Percentiles rank a stretch among this genome's conserved stretches.
Evolutionary conservation across 2,329 filamentous ascomycete species (phyloP).

Genomic region (Pseudogymnoascus sp.): DNA sequence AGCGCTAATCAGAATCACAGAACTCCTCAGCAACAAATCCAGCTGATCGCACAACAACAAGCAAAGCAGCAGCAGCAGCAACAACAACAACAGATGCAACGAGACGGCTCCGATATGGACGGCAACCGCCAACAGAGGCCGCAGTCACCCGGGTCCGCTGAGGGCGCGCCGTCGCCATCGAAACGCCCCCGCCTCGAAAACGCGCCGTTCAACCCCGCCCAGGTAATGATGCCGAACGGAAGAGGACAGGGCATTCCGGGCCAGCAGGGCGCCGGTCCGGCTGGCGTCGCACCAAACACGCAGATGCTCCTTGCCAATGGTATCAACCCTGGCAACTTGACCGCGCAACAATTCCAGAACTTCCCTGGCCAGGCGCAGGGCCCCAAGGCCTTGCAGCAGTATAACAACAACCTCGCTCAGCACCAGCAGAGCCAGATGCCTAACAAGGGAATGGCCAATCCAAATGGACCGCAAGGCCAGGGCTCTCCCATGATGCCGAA

Average conservation of each 20-base stretch:
- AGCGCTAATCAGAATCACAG: conserved; percentile 10
- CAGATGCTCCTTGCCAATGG: conserved; percentile 59
- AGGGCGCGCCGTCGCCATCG: conserved; percentile 85
- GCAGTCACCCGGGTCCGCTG: conserved; percentile 70
- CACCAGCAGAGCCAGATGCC: conserved; percentile 78
- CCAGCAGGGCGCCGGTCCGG: conserved; percentile 49
- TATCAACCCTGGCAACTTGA: conserved; percentile 67
- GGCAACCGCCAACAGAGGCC: conserved; percentile 66
- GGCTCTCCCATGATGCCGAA: conserved; percentile 69
- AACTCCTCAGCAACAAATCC: conserved; percentile 52
- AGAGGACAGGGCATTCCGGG: conserved; percentile 62
- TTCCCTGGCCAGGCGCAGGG: conserved; percentile 40
- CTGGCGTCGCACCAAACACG: conserved; percentile 41
- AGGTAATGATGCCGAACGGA: conserved; percentile 62
- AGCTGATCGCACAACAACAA: conserved; percentile 57
- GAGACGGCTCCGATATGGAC: conserved; percentile 80
- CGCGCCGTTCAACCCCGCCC: conserved; percentile 62
- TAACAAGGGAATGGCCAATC: conserved; percentile 72
- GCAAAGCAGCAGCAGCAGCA: conserved; percentile 60
- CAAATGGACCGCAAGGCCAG: conserved; percentile 62
- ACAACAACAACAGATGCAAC: conserved; percentile 62
- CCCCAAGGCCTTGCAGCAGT: conserved; percentile 45
- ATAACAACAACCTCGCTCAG: conserved; percentile 77
- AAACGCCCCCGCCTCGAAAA: conserved; percentile 81
- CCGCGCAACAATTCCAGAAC: conserved; percentile 64